Evolutionary conservation across 2,329 filamentous ascomycete species (phyloP), one percentile per base, ranked within the genome.

Genomic region (Falciphora oryzae): DNA sequence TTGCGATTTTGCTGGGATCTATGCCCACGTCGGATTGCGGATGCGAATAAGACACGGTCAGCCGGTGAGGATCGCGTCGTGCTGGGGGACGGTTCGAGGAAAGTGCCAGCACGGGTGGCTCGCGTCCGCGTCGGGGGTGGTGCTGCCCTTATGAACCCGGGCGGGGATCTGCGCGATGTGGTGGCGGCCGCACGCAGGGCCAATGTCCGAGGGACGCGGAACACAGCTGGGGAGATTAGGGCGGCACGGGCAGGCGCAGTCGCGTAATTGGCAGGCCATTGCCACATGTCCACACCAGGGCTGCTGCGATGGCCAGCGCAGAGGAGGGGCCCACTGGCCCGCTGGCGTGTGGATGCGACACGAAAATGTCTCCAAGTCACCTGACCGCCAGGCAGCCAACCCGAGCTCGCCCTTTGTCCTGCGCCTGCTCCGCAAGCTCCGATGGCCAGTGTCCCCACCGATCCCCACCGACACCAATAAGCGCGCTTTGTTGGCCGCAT

Each of bases 291-390:
- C 57, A 58, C 57, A 31, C 57, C 57, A 58, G 11, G 10, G 13
- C 14, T 18, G 27, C 11, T 14, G 25, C 25, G 3, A 58, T 22
- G 10, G 57, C 25, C 25, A 58, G 57, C 57, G 7, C 25, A 29
- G 11, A 58, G 57, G 57, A 22, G 56, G 25, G n/a, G n/a, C 56
- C 44, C 18, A 13, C 44, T 53, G 44, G 44, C 28, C 22, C 2
- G 57, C 25, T 8, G 18, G 38, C 38, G 44, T 3, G 44, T 53
- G 44, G 44, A 62, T 28, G 35, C n/a, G 56, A 63, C 62, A 28
- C 62, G 62, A 63, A 63, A 63, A 38, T 63, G n/a, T 28, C 62
- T 63, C 63, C 63, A 61, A 64, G 63, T 61, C 63, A 64, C 57
- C 57, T 64, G 59, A 64, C n/a, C 16, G 11, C 44, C 44, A 62